Evolutionary conservation across 1,284 basidiomycete genomes (phyloP).

Genomic region (Flammula alnicola): DNA sequence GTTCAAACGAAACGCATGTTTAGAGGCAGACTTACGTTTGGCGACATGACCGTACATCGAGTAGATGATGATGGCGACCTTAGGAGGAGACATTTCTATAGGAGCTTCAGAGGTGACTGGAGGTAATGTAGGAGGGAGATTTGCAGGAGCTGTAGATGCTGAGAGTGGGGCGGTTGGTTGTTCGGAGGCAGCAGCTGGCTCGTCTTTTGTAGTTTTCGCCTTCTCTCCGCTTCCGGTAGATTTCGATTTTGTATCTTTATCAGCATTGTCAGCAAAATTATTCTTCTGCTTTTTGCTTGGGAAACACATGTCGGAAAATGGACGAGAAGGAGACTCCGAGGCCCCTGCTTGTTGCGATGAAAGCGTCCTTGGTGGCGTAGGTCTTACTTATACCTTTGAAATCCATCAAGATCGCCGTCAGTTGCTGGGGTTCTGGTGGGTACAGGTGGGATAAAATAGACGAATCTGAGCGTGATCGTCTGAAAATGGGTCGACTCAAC

Average conservation of each 20-base stretch:
- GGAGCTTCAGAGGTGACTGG: constrained; percentile 14
- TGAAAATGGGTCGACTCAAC: constrained; percentile 9
- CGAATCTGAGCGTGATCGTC: constrained; percentile 14
- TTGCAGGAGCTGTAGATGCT: constrained; percentile 10
- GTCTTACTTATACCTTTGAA: constrained; percentile 17
- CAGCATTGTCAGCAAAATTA: constrained; percentile 29
- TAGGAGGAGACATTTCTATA: constrained; percentile 46
- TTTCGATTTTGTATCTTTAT: constrained; percentile 23
- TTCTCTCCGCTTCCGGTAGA: constrained; percentile 20
- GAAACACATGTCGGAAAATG: constrained; percentile 31
- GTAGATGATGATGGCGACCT: constrained; percentile 84
- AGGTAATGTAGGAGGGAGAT: constrained; percentile 16
- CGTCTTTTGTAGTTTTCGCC: constrained; percentile 28
- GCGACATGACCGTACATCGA: constrained; percentile 83
- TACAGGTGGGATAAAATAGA: constrained; percentile 22
- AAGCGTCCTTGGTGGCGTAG: constrained; percentile 13
- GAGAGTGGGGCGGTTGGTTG: constrained; percentile 11
- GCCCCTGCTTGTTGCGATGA: constrained; percentile 13
- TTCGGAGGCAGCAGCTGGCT: constrained; percentile 13
- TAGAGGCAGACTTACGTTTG: constrained; percentile 42
- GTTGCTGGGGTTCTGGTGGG: constrained; percentile 15
- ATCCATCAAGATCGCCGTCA: constrained; percentile 18
- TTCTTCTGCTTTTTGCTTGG: constrained; percentile 33
- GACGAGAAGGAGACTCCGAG: constrained; percentile 11
- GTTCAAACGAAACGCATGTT: constrained; percentile 30